Percentiles rank a stretch among this genome's conserved stretches.
phyloP scores from a whole-genome alignment of 2,329 filamentous ascomycete species.

The Salinomyces thailandicus region DNA sequence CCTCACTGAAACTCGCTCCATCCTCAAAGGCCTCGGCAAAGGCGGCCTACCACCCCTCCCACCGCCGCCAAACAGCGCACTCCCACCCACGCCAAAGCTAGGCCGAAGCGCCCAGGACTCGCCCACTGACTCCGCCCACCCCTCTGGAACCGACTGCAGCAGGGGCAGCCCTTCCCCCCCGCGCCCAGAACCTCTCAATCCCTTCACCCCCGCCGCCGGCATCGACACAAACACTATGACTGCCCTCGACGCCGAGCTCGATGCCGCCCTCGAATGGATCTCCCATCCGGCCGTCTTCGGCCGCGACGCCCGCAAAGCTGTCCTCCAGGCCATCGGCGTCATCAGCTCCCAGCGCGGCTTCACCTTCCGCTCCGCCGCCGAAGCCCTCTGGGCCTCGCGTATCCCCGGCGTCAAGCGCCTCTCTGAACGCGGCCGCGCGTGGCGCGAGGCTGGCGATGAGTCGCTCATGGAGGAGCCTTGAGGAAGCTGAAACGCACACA shows the following conservation, averaged over 20 bases:
- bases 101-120: conserved; percentile 8
- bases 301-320: conserved; percentile 86
- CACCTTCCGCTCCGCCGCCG: conserved; percentile 82
- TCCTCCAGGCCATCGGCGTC: conserved; percentile 90
- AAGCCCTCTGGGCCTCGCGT: conserved; percentile 78
- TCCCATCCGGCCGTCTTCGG: conserved; percentile 91
- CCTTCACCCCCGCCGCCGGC: conserved; percentile 53
- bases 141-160: conserved; percentile 9
- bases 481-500: neutral
- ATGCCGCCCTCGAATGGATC: conserved; percentile 91
- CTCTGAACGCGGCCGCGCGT: conserved; percentile 76
- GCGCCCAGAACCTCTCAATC: conserved; percentile 29
- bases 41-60: conserved; percentile 86
- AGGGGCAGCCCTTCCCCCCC: conserved; percentile 33
- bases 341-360: conserved; percentile 91
- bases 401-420: conserved; percentile 71
- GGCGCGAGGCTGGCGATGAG: conserved; percentile 62
- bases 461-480: conserved; percentile 9
- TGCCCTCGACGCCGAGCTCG: conserved; percentile 82
- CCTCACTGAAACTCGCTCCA: conserved; percentile 84
- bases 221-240: conserved; percentile 74
- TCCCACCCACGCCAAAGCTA: conserved; percentile 26
- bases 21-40: conserved; percentile 91
- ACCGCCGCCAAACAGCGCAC: conserved; percentile 39
- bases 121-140: conserved; percentile 11